Conservation (phyloP, 768 basidiomycete genomes). For the Tulasnella sp. region DNA sequence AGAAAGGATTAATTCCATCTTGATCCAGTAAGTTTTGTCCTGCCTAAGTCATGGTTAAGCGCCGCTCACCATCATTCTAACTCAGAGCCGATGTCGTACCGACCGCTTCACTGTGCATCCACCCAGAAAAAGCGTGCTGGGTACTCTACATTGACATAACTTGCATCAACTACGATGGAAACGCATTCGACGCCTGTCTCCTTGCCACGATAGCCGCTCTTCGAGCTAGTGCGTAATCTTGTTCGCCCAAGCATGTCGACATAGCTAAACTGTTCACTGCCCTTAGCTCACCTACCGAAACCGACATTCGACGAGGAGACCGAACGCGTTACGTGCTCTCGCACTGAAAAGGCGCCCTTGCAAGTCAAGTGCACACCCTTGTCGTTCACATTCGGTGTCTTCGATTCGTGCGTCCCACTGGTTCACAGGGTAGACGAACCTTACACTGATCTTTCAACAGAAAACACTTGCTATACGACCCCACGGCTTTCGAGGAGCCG, state of each 20-base stretch:
- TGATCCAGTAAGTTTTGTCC: constrained; percentile 34
- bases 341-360: constrained; percentile 41
- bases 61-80: background rate
- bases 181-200: constrained; percentile 83
- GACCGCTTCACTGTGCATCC: constrained; percentile 65
- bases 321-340: constrained; percentile 54
- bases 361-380: constrained; percentile 41
- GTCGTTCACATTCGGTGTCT: constrained; percentile 64
- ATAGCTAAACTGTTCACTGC: background rate
- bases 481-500: constrained; percentile 85
- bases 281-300: constrained; percentile 58
- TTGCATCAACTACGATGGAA: constrained; percentile 97
- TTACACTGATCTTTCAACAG: constrained; percentile 32
- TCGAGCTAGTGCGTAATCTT: constrained; percentile 57
- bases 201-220: constrained; percentile 83
- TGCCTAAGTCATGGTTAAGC: background rate
- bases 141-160: constrained; percentile 90
- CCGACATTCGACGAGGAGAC: constrained; percentile 64
- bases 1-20: constrained; percentile 72
- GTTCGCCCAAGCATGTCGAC: background rate
- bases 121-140: constrained; percentile 76
- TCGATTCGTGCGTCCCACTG: constrained; percentile 53
- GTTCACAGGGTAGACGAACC: background rate
- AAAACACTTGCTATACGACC: constrained; percentile 65
- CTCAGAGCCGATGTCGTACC: constrained; percentile 59